Conservation (phyloP, 768 basidiomycete species). For the Leccinum fibrillosum region DNA sequence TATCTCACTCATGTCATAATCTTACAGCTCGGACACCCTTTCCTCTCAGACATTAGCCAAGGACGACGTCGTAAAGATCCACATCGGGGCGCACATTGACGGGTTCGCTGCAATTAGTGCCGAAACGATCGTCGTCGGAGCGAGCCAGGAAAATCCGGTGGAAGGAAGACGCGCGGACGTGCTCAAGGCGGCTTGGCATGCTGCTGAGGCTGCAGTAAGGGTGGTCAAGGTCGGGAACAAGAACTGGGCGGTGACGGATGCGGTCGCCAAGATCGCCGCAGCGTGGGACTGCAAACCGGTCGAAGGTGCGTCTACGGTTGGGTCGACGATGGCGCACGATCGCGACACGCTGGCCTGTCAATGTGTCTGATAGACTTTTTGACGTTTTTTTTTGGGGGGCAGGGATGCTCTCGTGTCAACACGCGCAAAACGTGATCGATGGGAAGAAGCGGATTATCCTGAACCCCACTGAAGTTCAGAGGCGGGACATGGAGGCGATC, state of each 20-base stretch:
- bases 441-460: conserved; percentile 95
- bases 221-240: conserved; percentile 88
- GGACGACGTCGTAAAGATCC: conserved; percentile 92
- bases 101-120: conserved; percentile 93
- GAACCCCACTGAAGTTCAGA: conserved; percentile 83
- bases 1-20: neutral
- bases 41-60: conserved; percentile 68
- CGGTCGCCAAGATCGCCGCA: conserved; percentile 67
- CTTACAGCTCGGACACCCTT: conserved; percentile 66
- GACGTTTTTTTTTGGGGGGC: neutral
- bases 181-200: conserved; percentile 89
- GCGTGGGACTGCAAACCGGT: conserved; percentile 88
- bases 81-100: conserved; percentile 96
- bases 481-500: conserved; percentile 77
- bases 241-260: conserved; percentile 94
- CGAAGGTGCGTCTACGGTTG: conserved; percentile 55
- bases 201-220: conserved; percentile 90
- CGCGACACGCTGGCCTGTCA: neutral
- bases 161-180: conserved; percentile 89
- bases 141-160: conserved; percentile 66
- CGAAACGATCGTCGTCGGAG: conserved; percentile 89
- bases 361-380: neutral
- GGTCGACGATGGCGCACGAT: neutral
- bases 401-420: conserved; percentile 96
- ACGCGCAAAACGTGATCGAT: conserved; percentile 91